phyloP scores from a whole-genome alignment of 495 filamentous ascomycete genomes.

The Penicillium subrubescens region DNA sequence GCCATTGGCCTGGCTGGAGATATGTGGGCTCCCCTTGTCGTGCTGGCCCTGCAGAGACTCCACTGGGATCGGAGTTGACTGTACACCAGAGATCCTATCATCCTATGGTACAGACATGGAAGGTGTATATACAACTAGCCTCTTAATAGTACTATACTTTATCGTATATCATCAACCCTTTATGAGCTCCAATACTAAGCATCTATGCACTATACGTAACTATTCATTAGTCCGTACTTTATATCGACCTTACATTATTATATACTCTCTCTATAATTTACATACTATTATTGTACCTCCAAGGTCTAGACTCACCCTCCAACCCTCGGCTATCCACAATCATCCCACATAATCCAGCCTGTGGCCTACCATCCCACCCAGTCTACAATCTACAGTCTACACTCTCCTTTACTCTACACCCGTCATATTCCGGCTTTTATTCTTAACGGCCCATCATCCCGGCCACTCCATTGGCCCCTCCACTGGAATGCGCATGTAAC shows the following conservation, averaged over 20 bases:
- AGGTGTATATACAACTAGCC: background rate
- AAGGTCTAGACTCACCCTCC: background rate
- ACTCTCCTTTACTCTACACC: background rate
- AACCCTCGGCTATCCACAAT: background rate
- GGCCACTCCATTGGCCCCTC: background rate
- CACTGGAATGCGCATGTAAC: conserved; percentile 24
- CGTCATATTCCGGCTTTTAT: conserved; percentile 7
- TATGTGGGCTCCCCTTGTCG: conserved; percentile 1
- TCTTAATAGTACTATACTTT: background rate
- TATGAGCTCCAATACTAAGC: background rate
- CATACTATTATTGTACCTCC: too few species aligned
- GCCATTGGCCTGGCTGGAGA: background rate
- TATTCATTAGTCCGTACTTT: background rate
- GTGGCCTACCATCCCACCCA: background rate
- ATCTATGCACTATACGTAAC: background rate
- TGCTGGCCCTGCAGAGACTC: conserved; percentile 3
- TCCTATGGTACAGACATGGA: too few species aligned
- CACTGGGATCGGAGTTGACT: background rate
- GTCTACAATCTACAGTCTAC: background rate
- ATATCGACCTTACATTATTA: background rate
- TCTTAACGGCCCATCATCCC: conserved; percentile 5
- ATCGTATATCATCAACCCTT: background rate
- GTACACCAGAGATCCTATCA: background rate
- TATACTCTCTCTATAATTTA: too few species aligned
- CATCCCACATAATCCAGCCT: background rate